phyloP scores from a whole-genome alignment of 768 basidiomycete genomes.

The Mycena chlorophos region DNA sequence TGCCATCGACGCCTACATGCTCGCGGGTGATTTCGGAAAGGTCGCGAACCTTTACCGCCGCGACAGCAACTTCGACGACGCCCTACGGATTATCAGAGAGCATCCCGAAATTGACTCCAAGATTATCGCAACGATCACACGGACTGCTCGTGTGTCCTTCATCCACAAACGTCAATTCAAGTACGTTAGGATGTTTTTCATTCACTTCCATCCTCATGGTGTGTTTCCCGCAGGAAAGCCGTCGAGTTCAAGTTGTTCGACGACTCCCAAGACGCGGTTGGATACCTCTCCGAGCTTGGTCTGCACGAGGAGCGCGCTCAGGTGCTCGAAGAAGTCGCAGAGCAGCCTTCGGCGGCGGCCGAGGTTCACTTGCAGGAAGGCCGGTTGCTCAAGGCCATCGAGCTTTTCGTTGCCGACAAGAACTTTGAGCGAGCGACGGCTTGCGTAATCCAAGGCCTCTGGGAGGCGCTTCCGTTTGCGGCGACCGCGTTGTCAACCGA shows the following conservation, averaged over 20 bases:
- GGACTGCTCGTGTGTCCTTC: conserved; percentile 48
- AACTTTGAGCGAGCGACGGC: neutral
- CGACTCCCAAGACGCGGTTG: neutral
- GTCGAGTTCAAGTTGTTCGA: neutral
- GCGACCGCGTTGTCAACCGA: neutral
- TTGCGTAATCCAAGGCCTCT: neutral
- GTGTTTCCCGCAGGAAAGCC: neutral
- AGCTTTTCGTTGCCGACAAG: neutral
- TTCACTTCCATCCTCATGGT: conserved; percentile 1
- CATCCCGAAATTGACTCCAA: conserved; percentile 30
- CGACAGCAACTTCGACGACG: conserved; percentile 52
- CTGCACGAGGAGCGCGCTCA: neutral
- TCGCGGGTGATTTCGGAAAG: conserved; percentile 42
- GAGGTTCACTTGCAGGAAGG: neutral
- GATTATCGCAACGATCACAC: conserved; percentile 38
- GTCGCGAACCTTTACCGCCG: conserved; percentile 53
- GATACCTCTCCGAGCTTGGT: neutral
- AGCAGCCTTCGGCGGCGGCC: neutral
- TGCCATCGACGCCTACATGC: conserved; percentile 48
- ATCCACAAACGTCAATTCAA: conserved; percentile 36
- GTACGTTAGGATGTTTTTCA: conserved; percentile 24
- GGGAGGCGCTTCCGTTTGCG: neutral
- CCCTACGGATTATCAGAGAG: conserved; percentile 43
- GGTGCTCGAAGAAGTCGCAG: neutral
- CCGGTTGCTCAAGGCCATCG: neutral